Base-by-base conservation (phyloP, 1,284 basidiomycete species). In the Cutaneotrichosporon sp. region DNA sequence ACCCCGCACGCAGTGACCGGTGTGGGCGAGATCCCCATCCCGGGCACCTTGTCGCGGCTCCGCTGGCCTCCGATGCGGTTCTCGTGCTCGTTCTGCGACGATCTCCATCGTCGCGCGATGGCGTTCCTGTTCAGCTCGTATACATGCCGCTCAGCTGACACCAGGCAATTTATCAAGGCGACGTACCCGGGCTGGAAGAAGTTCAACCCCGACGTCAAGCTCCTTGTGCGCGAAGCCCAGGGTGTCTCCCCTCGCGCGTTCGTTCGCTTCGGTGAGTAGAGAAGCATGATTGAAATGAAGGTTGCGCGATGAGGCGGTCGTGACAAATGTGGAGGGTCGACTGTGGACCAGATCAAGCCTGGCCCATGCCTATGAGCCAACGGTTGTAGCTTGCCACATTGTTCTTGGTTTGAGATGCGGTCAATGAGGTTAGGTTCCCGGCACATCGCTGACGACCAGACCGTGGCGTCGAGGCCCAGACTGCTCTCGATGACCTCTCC, bases 201-300 rank as follows among this genome's bases (percentile, higher is more conserved):
- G 62, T 79, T 88, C 71, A 92, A 96, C 72, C 92, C 91, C 38
- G 85, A 93, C 74, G 76, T 96, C 27, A 92, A 91, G 33, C 81
- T 96, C 35, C 74, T 96, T 63, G 89, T 96, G 66, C 81, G 91
- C 60, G 90, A 96, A 78, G 91, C 91, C n/a, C 79, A 78, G 60
- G 90, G 87, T 27, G 89, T 90, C 9, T 88, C 88, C 43, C 88
- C 91, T 49, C 80, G 90, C 66, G 85, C 84, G 38, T 94, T 93
- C 78, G 91, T 88, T 41, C 80, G 91, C 68, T 93, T 91, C 68
- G 90, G 91, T 94, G 76, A 72, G 90, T 81, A 25, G 9, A 4
- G 39, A 10, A 26, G 9, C 8, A 26, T 16, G 39, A 24, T 26
- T 41, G 39, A 24, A 12, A 8, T 22, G 24, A 16, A 4, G 14